Percentiles rank a stretch among this genome's conserved stretches.
These are phyloP conservation scores for Arctium lappa DNA, from an alignment of 129 eudicot species.

Conservation along the genomic window DNA sequence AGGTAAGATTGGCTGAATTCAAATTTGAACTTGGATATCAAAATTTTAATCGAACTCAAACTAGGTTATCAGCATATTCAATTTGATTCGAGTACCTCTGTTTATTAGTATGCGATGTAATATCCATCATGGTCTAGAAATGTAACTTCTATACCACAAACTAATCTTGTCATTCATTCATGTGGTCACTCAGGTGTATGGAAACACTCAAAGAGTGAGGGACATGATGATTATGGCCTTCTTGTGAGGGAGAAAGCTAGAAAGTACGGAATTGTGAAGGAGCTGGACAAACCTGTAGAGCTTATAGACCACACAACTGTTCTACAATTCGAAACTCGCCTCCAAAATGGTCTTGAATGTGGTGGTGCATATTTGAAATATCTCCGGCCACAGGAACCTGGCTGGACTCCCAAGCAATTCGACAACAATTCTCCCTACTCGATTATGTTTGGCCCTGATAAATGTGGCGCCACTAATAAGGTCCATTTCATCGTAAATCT, in stretches of 20 bases:
- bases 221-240: slow-evolving; percentile 97
- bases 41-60: background rate
- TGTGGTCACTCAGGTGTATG: slow-evolving; percentile 60
- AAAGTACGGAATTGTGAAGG: slow-evolving; percentile 89
- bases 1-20: background rate
- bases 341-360: slow-evolving; percentile 86
- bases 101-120: background rate
- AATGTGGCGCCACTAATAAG: slow-evolving; percentile 87
- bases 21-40: background rate
- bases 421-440: slow-evolving; percentile 86
- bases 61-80: background rate
- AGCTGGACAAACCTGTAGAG: slow-evolving; percentile 55
- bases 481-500: slow-evolving; percentile 91
- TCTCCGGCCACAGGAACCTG: slow-evolving; percentile 88
- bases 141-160: background rate
- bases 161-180: background rate
- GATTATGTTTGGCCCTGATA: slow-evolving; percentile 98
- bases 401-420: slow-evolving; percentile 78
- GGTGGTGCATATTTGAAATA: slow-evolving; percentile 96
- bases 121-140: background rate
- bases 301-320: slow-evolving; percentile 60
- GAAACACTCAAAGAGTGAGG: slow-evolving; percentile 86
- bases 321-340: slow-evolving; percentile 87
- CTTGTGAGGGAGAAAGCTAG: slow-evolving; percentile 81
- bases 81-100: background rate